Base-by-base conservation (phyloP, 2,329 filamentous ascomycete species). In the Nothophaeocryptopus gaeumannii region DNA sequence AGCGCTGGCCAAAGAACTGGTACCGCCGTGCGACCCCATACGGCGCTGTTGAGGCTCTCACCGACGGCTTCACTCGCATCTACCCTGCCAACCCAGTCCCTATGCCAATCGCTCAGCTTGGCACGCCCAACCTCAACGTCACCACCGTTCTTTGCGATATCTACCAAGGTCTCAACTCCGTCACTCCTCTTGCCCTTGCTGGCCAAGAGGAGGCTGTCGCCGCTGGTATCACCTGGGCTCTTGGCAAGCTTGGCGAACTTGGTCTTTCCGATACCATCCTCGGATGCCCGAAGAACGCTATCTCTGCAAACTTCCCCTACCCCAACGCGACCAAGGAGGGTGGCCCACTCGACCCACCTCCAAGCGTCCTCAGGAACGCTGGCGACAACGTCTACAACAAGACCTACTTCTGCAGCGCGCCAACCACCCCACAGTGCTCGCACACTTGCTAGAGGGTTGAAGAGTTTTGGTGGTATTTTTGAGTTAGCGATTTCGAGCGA, bases 311-410 rank as follows among this genome's bases (percentile, higher is more conserved):
- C 54, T 57, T 58, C 39, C 47, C 69, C 13, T 70, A 61, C 50
- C 64, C 67, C 1, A 60, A 68, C 40, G 47, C 54, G 2, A 61
- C 45, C 9, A 49, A 55, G 10, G 48, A 58, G 1, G 67, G 68
- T 43, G 67, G 68, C 0, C 68, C 67, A 14, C 39, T 60, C 7
- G 62, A 57, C 10, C 55, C 59, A 16, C 63, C 65, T 15, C 57
- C 58, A 12, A 53, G 47, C 15, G 57, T 58, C 15, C 53, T 56
- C 14, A 37, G 53, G 10, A 66, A 65, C 33, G 62, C 62, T 20
- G 66, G 68, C 5, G 63, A 69, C 51, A 69, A 71, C 43, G 64
- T 67, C 1, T 70, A 69, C 53, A 59, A 65, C 56, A 66, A 68
- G 56, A 58, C 62, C 4, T 70, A 70, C 54, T 68, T 68, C 50